phyloP scores from a whole-genome alignment of 192 early-diverging fungal genomes.

The Geosiphon pyriformis region DNA sequence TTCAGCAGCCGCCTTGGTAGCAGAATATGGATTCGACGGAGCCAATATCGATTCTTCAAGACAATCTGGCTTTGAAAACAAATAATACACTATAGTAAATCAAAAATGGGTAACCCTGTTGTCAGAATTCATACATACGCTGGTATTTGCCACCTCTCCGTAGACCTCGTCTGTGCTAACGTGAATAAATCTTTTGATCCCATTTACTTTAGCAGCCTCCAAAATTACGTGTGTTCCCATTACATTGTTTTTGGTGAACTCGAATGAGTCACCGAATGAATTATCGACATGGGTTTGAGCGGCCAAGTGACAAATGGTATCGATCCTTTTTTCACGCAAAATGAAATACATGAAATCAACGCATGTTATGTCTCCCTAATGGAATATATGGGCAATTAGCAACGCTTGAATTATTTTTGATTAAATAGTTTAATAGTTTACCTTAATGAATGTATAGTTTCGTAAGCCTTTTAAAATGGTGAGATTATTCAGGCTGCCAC shows the following conservation, averaged over 20 bases:
- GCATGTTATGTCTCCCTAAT: constrained; percentile 62
- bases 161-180: constrained; percentile 83
- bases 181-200: constrained; percentile 63
- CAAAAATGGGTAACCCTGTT: neutral
- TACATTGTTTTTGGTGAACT: constrained; percentile 74
- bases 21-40: constrained; percentile 77
- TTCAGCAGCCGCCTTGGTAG: constrained; percentile 84
- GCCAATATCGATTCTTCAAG: constrained; percentile 58
- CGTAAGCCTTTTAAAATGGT: constrained; percentile 36
- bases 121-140: too few relatives aligned
- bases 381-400: too few relatives aligned
- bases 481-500: constrained; percentile 60
- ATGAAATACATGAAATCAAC: constrained; percentile 57
- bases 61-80: constrained; percentile 47
- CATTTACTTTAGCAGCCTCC: constrained; percentile 55
- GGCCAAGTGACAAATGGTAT: constrained; percentile 72
- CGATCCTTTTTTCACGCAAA: constrained; percentile 60
- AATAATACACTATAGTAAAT: neutral
- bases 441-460: constrained; percentile 64
- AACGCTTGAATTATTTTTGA: too few relatives aligned
- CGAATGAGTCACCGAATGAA: constrained; percentile 78
- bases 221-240: constrained; percentile 78
- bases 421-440: constrained; percentile 23
- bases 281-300: constrained; percentile 83
- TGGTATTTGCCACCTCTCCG: constrained; percentile 54